Percentiles rank a stretch among this genome's conserved stretches.
Evolutionary conservation across 306 rosid species (phyloP).

Genomic region (Adenanthera pavonina): DNA sequence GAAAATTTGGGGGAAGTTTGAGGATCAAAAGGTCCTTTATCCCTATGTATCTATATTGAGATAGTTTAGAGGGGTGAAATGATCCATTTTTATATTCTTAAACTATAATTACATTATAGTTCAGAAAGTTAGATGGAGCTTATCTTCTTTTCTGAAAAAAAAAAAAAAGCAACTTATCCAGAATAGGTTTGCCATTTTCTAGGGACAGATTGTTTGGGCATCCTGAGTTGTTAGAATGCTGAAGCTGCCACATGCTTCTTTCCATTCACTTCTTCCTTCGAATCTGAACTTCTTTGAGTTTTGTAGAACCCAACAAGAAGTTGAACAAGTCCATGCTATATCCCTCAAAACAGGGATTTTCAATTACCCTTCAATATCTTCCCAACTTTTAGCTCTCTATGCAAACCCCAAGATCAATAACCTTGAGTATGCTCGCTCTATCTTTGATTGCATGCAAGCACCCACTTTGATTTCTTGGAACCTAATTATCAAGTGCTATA

Average conservation of each 20-base stretch:
- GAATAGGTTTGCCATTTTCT: not conserved
- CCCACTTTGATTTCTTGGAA: slow-evolving; percentile 56
- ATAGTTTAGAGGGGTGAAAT: no score
- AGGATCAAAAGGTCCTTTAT: no score
- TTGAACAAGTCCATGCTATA: slow-evolving; percentile 49
- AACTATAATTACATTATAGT: no score
- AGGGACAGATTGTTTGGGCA: not conserved
- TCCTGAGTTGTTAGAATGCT: slow-evolving; percentile 34
- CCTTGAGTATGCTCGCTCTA: slow-evolving; percentile 49
- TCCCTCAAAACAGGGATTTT: slow-evolving; percentile 55
- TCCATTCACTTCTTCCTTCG: slow-evolving; percentile 23
- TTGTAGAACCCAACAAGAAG: slow-evolving; percentile 42
- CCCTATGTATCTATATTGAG: not conserved
- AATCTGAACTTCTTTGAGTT: slow-evolving; percentile 35
- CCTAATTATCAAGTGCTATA: slow-evolving; percentile 52
- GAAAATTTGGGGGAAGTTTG: no score
- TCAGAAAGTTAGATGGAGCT: no score
- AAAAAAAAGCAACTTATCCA: not conserved
- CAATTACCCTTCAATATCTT: slow-evolving; percentile 46
- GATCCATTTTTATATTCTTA: no score
- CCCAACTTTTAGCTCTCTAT: slow-evolving; percentile 58
- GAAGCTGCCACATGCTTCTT: slow-evolving; percentile 32
- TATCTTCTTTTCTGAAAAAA: no score
- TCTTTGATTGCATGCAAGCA: slow-evolving; percentile 43
- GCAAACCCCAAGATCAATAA: slow-evolving; percentile 54